These are phyloP conservation scores for Cajanus cajan DNA, from an alignment of 306 rosid genomes.

Conservation along the genomic window DNA sequence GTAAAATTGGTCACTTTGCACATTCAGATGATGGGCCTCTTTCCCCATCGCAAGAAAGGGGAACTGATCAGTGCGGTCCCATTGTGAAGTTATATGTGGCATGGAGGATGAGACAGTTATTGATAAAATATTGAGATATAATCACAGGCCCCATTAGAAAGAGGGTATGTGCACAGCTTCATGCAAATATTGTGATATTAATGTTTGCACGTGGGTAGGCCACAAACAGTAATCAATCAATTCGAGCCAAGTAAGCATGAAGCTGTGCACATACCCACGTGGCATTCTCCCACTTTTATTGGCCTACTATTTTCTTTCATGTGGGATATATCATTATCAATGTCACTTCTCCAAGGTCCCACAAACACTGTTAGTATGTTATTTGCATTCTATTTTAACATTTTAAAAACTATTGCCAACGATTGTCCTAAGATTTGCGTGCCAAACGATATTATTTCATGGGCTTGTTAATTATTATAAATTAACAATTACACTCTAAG, in stretches of 20 bases:
- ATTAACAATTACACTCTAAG: not conserved
- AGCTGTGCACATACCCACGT: conserved; percentile 24
- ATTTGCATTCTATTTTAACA: not conserved
- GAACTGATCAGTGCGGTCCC: conserved; percentile 17
- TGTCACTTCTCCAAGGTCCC: conserved; percentile 14
- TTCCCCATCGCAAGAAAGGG: conserved; percentile 38
- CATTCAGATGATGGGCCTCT: conserved; percentile 39
- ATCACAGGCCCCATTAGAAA: too few species aligned
- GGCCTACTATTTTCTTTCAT: conserved; percentile 22
- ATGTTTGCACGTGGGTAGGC: too few species aligned
- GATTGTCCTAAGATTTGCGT: conserved; percentile 41
- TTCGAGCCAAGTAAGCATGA: conserved; percentile 32
- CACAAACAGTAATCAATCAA: not conserved
- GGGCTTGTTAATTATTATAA: not conserved
- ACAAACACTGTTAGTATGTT: conserved; percentile 27
- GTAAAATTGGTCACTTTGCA: conserved; percentile 40
- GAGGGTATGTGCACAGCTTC: too few species aligned
- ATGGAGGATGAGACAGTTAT: conserved; percentile 37
- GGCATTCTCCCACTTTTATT: conserved; percentile 26
- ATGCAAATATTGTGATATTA: too few species aligned
- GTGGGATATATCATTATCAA: conserved; percentile 24
- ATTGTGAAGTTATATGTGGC: conserved; percentile 33
- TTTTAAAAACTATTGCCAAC: conserved; percentile 21
- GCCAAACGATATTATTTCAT: conserved; percentile 18
- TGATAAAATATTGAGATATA: too few species aligned